Base-by-base conservation (phyloP, 208 protist genomes). In the Wallacemonas sp. region DNA sequence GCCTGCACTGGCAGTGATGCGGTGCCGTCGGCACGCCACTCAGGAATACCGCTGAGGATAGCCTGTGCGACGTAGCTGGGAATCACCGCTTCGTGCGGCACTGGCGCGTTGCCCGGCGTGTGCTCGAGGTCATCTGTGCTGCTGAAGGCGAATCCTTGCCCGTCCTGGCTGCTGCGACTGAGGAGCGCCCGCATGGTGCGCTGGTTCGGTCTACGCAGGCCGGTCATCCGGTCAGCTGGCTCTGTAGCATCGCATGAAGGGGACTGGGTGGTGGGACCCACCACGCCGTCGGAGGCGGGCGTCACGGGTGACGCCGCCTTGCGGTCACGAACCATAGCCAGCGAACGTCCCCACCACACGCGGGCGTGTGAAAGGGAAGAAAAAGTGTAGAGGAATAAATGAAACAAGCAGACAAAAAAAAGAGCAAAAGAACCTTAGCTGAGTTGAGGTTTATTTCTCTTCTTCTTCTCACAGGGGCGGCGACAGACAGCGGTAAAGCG, bases 401-500 rank as follows among this genome's bases (percentile, higher is more conserved):
- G 5, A 48, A 61, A 36, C n/a, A 32, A 57, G 42, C 2, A n/a
- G 54, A 17, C 24, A 29, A 62, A 66, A 22, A 66, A 41, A 10
- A 58, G 37, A 66, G 59, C 12, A 41, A 57, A 60, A 48, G 37
- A 64, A 21, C 22, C 50, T 34, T n/a, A n/a, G n/a, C n/a, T n/a
- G n/a, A n/a, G n/a, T n/a, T n/a, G n/a, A n/a, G n/a, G n/a, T n/a
- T n/a, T n/a, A n/a, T n/a, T n/a, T n/a, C n/a, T n/a, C n/a, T n/a
- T n/a, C n/a, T n/a, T n/a, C n/a, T n/a, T n/a, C n/a, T n/a, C n/a
- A n/a, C n/a, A n/a, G n/a, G n/a, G n/a, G n/a, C n/a, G n/a, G n/a
- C n/a, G n/a, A n/a, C n/a, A n/a, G n/a, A n/a, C n/a, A n/a, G n/a
- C n/a, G n/a, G n/a, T n/a, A n/a, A n/a, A n/a, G n/a, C n/a, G n/a